phyloP scores from a whole-genome alignment of 345 rosid genomes.

The Citrus mangshanensis region DNA sequence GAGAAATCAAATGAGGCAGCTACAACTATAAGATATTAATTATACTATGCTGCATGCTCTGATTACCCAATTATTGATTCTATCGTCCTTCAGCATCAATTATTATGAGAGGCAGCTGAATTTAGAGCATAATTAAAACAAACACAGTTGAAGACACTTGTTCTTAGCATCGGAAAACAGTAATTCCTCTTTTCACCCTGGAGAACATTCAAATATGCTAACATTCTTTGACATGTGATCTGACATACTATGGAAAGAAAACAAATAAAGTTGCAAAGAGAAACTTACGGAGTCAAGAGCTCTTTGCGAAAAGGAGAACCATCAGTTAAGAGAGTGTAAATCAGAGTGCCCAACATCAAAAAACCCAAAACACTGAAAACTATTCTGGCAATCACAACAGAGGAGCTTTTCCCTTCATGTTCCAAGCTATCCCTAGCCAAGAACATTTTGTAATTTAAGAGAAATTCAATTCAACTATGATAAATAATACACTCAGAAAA shows the following conservation, averaged over 20 bases:
- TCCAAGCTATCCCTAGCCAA: constrained; percentile 43
- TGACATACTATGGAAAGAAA: neutral
- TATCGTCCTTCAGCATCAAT: neutral
- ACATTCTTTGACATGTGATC: neutral
- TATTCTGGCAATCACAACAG: constrained; percentile 54
- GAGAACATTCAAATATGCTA: neutral
- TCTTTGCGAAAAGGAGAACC: constrained; percentile 90
- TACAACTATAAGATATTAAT: neutral
- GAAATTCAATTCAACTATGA: neutral
- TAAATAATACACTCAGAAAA: neutral
- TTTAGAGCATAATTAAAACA: neutral
- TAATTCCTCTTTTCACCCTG: neutral
- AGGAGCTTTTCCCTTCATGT: constrained; percentile 38
- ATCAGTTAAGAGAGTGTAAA: constrained; percentile 60
- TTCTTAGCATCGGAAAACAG: neutral
- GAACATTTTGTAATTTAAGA: constrained; percentile 2
- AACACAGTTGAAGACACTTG: too few relatives aligned
- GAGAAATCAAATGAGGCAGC: neutral
- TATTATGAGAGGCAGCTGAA: neutral
- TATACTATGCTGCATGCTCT: neutral
- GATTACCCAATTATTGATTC: neutral
- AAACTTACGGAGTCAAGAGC: constrained; percentile 74
- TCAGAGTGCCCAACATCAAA: constrained; percentile 69
- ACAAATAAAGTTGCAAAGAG: neutral
- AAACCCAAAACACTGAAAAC: constrained; percentile 59